Conservation (phyloP, 2,329 filamentous ascomycete genomes). For the Didymella arachidicola region DNA sequence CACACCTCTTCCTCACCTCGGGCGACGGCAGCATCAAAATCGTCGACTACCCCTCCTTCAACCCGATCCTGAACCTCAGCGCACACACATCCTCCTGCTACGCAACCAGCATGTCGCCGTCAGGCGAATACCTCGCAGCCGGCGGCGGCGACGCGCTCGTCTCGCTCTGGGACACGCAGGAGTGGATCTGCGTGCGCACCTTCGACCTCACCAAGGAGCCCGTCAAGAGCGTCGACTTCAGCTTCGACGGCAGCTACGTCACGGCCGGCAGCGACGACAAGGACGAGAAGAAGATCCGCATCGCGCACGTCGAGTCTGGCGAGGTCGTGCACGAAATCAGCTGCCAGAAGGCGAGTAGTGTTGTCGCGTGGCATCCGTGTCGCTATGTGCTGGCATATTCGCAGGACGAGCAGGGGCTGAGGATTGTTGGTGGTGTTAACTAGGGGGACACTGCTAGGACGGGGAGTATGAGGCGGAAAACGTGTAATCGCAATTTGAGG, state of each 20-base stretch:
- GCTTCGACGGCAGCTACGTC: constrained; percentile 78
- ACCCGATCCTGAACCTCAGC: constrained; percentile 65
- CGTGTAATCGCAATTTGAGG: not conserved
- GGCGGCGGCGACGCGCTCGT: constrained; percentile 79
- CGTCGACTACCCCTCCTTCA: constrained; percentile 57
- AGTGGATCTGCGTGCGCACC: constrained; percentile 78
- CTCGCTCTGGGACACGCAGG: constrained; percentile 77
- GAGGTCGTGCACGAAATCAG: constrained; percentile 77
- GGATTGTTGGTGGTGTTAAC: constrained; percentile 66
- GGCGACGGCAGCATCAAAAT: constrained; percentile 75
- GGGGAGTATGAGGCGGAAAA: not conserved
- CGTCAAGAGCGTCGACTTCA: constrained; percentile 76
- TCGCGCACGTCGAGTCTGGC: constrained; percentile 76
- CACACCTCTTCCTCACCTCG: constrained; percentile 74
- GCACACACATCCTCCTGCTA: constrained; percentile 78
- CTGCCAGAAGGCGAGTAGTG: constrained; percentile 68
- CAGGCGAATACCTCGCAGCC: constrained; percentile 74
- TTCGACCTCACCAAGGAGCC: constrained; percentile 73
- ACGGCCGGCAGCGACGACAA: constrained; percentile 78
- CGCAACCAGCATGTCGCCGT: constrained; percentile 73
- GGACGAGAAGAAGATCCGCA: constrained; percentile 72
- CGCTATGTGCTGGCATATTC: constrained; percentile 78
- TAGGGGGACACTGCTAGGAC: not conserved
- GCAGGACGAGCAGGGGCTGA: constrained; percentile 68
- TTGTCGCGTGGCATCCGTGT: constrained; percentile 79